Evolutionary conservation across 257 asterid genomes (phyloP), one percentile per base, ranked within the genome.

Genomic region (Jaltomata sinuosa): DNA sequence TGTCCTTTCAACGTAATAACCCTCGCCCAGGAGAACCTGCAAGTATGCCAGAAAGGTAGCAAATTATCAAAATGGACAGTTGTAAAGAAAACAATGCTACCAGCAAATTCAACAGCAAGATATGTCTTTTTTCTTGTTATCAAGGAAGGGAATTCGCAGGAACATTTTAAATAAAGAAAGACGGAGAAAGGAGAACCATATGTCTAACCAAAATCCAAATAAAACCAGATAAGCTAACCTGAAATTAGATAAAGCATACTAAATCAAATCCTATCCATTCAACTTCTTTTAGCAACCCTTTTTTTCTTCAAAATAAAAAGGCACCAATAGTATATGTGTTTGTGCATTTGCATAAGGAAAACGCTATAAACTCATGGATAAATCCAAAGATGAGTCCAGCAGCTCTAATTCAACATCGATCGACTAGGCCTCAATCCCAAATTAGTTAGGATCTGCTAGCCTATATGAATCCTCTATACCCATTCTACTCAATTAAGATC

Each of bases 21-120:
- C 94, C 81, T 91, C 99, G 80, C 99, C 98, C 38, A 96, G 74
- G 69, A 96, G 94, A 62, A 94, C 98, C 99, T 94, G 87, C 85
- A 85, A 40, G 62, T 57, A 57, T 5, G 65, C 67, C 67, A 57
- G 5, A 59, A 59, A 59, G 10, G 67, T 4, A 10, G 67, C 18
- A 59, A 59, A 59, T 3, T 3, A 57, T 57, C 32, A n/a, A 57
- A 57, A 22, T 57, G 67, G 67, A 59, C 67, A 22, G 32, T 22
- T 59, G 67, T 59, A 59, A 22, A 1, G 34, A 10, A 55, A 59
- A 57, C 14, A 57, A 10, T 25, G 31, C 67, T n/a, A n/a, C 32
- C 32, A 22, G 31, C 5, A 6, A 59, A 22, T 59, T 59, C 16
- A 10, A 59, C 16, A 59, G 22, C 16, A n/a, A 59, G 6, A n/a